These are phyloP conservation scores for Cercospora sojina DNA, from an alignment of 2,329 filamentous ascomycete species.

Conservation along the genomic window DNA sequence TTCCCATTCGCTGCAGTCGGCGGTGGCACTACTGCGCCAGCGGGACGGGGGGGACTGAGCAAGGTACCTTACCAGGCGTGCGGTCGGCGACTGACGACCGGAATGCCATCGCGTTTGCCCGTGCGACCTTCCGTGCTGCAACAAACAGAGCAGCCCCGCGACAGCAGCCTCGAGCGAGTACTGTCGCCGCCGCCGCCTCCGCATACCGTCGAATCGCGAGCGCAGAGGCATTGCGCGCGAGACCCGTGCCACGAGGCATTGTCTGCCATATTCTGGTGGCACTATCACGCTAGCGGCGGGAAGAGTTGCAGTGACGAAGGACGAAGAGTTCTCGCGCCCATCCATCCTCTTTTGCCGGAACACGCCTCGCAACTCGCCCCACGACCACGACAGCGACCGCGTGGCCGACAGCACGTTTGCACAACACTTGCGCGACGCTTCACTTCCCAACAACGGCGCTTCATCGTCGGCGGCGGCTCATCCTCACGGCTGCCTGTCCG, in stretches of 20 bases:
- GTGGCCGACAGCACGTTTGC: neutral
- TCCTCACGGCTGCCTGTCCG: neutral
- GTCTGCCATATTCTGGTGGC: neutral
- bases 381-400: neutral
- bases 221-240: neutral
- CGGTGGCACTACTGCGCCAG: constrained; percentile 2
- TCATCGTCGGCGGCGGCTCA: neutral
- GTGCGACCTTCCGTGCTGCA: constrained; percentile 1
- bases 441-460: neutral
- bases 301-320: constrained; percentile 1
- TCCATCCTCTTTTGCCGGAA: constrained; percentile 5
- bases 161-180: neutral
- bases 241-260: neutral
- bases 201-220: neutral
- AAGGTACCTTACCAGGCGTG: neutral
- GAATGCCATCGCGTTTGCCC: neutral
- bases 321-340: neutral
- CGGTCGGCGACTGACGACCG: neutral
- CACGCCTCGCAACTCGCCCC: neutral
- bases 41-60: neutral
- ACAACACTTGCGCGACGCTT: neutral
- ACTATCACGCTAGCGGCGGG: neutral
- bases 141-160: neutral
- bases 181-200: neutral
- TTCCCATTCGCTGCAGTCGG: neutral